A percentile compares a stretch with the other conserved stretches of the same genome.
Evolutionary conservation across 352 stramenopile species (phyloP).

Genomic region (Phytophthora megakarya): DNA sequence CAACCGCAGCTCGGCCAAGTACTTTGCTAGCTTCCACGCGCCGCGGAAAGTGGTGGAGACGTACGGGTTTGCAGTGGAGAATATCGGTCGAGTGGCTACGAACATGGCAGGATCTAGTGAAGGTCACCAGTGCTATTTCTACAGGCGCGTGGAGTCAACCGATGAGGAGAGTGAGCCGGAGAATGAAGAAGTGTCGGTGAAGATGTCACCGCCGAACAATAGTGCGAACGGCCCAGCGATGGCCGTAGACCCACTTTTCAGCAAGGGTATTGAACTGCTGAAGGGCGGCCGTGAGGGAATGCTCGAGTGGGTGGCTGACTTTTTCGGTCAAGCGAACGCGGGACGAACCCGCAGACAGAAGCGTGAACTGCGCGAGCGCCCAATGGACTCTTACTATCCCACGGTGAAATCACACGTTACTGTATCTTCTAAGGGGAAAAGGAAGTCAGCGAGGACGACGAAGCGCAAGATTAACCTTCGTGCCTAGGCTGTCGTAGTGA

Average conservation of each 20-base stretch:
- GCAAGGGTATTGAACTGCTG: conserved; percentile 76
- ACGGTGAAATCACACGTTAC: conserved; percentile 60
- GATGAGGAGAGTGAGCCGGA: conserved; percentile 33
- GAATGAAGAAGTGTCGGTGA: conserved; percentile 18
- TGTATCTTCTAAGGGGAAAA: conserved; percentile 19
- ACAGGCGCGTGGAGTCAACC: conserved; percentile 55
- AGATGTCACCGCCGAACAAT: conserved; percentile 25
- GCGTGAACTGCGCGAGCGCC: conserved; percentile 56
- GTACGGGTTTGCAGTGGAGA: conserved; percentile 94
- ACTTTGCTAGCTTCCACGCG: conserved; percentile 96
- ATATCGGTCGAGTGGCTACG: conserved; percentile 87
- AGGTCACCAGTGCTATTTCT: conserved; percentile 97
- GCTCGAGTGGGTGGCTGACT: conserved; percentile 72
- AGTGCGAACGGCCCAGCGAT: conserved; percentile 34
- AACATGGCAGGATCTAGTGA: conserved; percentile 97
- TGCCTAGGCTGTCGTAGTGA: conserved; percentile 17
- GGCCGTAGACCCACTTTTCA: conserved; percentile 81
- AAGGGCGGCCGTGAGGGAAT: conserved; percentile 75
- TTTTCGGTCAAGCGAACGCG: conserved; percentile 66
- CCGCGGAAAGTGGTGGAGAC: conserved; percentile 92
- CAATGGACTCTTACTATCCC: conserved; percentile 79
- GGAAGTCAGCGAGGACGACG: conserved; percentile 21
- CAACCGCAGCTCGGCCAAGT: conserved; percentile 88
- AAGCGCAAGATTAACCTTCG: conserved; percentile 38
- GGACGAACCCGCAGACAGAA: conserved; percentile 78